A percentile compares a stretch with the other conserved stretches of the same genome.
These are phyloP conservation scores for Suhomyces tanzawaensis DNA, from an alignment of 805 yeast species.

Conservation along the genomic window DNA sequence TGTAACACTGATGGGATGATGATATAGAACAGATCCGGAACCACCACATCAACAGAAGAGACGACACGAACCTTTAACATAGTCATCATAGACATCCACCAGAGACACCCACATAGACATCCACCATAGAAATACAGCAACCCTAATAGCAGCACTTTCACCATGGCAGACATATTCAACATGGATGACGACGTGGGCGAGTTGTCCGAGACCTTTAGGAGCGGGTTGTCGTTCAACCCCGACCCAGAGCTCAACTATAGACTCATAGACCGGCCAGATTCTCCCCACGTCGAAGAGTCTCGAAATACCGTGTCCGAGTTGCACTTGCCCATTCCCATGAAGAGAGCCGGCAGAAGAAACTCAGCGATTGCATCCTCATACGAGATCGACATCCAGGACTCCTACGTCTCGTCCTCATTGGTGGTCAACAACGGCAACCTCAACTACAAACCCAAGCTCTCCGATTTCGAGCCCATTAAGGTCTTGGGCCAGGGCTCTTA, in stretches of 20 bases:
- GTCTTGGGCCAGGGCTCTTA: conserved; percentile 45
- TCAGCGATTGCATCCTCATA: conserved; percentile 32
- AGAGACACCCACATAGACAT: no score
- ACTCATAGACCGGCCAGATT: conserved; percentile 9
- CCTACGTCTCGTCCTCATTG: conserved; percentile 29
- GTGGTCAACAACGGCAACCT: conserved; percentile 10
- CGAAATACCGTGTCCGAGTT: conserved; percentile 15
- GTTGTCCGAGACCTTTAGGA: conserved; percentile 3
- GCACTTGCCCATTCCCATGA: conserved; percentile 19
- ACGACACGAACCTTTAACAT: no score
- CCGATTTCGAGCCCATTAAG: conserved; percentile 42
- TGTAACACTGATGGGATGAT: no score
- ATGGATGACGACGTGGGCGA: conserved; percentile 35
- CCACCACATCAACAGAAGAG: no score
- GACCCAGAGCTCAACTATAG: conserved; percentile 24
- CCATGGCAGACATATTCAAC: conserved; percentile 33
- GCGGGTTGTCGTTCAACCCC: conserved; percentile 1
- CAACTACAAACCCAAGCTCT: conserved; percentile 25
- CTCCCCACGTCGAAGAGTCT: conserved; percentile 8
- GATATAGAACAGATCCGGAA: no score
- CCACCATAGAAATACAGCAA: no score
- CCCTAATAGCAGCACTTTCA: no score
- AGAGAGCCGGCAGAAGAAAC: conserved; percentile 15
- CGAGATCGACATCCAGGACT: conserved; percentile 32
- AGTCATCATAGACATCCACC: no score